phyloP scores from a whole-genome alignment of 345 rosid genomes.

The Eucalyptus tenuipes region DNA sequence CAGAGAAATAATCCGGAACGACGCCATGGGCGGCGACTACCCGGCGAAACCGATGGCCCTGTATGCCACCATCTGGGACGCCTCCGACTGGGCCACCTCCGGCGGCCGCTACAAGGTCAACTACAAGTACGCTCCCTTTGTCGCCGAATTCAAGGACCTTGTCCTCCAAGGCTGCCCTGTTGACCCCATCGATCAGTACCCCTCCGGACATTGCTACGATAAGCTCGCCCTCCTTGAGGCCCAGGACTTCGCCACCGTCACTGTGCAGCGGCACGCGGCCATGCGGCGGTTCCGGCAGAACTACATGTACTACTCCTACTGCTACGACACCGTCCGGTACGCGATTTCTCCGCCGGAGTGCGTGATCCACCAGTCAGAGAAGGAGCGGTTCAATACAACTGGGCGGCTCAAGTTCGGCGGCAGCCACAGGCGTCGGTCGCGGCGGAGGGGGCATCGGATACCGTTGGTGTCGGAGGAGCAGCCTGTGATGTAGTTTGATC shows the following conservation, averaged over 20 bases:
- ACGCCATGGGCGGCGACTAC: constrained; percentile 67
- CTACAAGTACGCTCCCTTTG: constrained; percentile 67
- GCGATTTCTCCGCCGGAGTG: constrained; percentile 54
- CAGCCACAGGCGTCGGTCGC: constrained; percentile 22
- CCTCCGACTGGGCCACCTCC: constrained; percentile 82
- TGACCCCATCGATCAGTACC: constrained; percentile 42
- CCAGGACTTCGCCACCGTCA: constrained; percentile 30
- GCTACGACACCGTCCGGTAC: constrained; percentile 58
- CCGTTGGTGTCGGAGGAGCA: neutral
- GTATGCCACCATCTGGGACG: constrained; percentile 98
- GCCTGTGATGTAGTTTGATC: neutral
- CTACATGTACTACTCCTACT: constrained; percentile 83
- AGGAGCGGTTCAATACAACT: constrained; percentile 27
- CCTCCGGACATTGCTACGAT: constrained; percentile 11
- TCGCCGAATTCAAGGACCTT: constrained; percentile 54
- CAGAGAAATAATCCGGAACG: constrained; percentile 50
- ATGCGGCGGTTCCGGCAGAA: constrained; percentile 66
- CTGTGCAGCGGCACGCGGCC: constrained; percentile 17
- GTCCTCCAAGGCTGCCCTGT: constrained; percentile 60
- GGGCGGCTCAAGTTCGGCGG: constrained; percentile 79
- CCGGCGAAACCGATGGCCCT: constrained; percentile 86
- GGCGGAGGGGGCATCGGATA: constrained; percentile 5
- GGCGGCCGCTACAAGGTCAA: constrained; percentile 72
- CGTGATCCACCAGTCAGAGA: constrained; percentile 36
- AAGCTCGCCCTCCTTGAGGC: constrained; percentile 12